Evolutionary conservation across 306 rosid genomes (phyloP).

Genomic region (Lithocarpus polystachyus): DNA sequence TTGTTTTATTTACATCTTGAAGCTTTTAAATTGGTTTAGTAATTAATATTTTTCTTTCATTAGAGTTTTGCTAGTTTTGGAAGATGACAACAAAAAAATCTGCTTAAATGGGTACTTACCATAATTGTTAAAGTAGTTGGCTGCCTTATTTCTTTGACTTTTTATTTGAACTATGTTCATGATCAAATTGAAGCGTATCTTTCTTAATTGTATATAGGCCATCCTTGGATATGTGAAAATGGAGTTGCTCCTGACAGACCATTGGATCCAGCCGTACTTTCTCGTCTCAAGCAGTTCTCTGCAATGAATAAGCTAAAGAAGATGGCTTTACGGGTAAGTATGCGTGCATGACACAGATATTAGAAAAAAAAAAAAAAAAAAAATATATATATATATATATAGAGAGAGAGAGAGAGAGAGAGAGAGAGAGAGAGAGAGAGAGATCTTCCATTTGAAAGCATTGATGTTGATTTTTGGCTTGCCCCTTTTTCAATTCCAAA

Average conservation of each 20-base stretch:
- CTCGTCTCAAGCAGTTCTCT: slow-evolving; percentile 98
- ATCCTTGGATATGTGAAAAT: slow-evolving; percentile 99
- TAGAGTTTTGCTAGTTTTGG: background rate
- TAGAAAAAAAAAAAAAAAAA: too few relatives aligned
- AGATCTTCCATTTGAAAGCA: background rate
- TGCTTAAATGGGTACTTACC: slow-evolving; percentile 2
- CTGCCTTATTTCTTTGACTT: slow-evolving; percentile 4
- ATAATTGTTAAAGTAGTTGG: slow-evolving; percentile 18
- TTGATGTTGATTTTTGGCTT: slow-evolving; percentile 14
- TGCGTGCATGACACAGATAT: slow-evolving; percentile 4
- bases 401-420: background rate
- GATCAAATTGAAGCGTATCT: slow-evolving; percentile 15
- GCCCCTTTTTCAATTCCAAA: background rate
- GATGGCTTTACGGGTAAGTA: slow-evolving; percentile 93
- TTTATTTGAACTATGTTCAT: slow-evolving; percentile 1
- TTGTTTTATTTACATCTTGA: slow-evolving; percentile 18
- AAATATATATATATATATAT: too few relatives aligned
- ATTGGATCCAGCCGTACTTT: slow-evolving; percentile 94
- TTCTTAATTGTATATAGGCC: slow-evolving; percentile 54
- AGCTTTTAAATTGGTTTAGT: slow-evolving; percentile 7
- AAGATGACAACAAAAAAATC: background rate
- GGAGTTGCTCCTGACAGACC: slow-evolving; percentile 99
- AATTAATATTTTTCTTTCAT: background rate
- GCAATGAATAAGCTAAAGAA: slow-evolving; percentile 99
- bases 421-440: background rate